Evolutionary conservation across 2,329 filamentous ascomycete species (phyloP), one percentile per base, ranked within the genome.

Genomic region (Epichloe gansuensis): DNA sequence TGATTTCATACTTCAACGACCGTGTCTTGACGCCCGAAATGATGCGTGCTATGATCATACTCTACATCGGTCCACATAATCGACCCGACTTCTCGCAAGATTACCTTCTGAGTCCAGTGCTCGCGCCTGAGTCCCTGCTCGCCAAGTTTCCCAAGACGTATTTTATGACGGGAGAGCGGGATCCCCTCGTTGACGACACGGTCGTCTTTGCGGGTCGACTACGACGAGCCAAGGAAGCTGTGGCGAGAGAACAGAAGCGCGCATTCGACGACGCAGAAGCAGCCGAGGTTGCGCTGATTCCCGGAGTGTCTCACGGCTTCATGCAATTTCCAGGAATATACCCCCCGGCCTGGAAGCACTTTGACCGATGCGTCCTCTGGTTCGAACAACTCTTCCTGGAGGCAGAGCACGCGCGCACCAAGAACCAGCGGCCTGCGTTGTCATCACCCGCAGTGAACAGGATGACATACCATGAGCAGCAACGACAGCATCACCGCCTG

Each of bases 31-130:
- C 89, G 0, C 91, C 93, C 0, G 93, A 98, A 68, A 95, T 97
- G 89, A 96, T 97, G 85, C 86, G 93, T 35, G 89, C 90, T 56
- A 97, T 98, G 90, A 95, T 98, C 58, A 95, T 98, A 58, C 75
- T 98, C 4, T 98, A 98, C 66, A 87, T 98, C 51, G 93, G 93
- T 0, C 89, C 90, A 0, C 87, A 96, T 64, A 88, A 93, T 66
- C 84, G 90, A 1, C 93, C 93, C 0, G 89, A 97, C 64, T 97
- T 98, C 66, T 81, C 81, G 31, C 88, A 87, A 6, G 91, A 98
- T 66, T 96, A 89, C 64, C 78, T 95, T 0, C 79, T 98, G 2
- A 95, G 87, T 0, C 93, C 93, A 0, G 82, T 96, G 1, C 78
- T 96, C 0, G 90, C 93, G 0, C 93, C 93, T 0, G 91, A 96